Percentiles rank a stretch among this genome's conserved stretches.
Conservation (phyloP, 2,329 filamentous ascomycete genomes). For the Trichoderma afroharzianum region DNA sequence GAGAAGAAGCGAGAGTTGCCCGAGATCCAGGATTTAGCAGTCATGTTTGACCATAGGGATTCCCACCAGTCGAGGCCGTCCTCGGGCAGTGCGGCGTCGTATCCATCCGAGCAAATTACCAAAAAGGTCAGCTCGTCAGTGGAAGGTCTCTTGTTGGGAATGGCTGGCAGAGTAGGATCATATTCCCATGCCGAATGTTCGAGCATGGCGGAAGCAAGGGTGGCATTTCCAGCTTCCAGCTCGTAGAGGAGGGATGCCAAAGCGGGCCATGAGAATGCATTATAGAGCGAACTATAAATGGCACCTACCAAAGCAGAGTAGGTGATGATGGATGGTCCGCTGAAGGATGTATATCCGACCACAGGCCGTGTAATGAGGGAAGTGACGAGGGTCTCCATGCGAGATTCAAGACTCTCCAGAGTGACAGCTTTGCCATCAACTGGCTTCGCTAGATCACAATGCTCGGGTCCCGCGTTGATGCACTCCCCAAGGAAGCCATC, state of each 20-base stretch:
- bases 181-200: conserved; percentile 40
- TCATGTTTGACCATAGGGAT: conserved; percentile 46
- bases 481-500: conserved; percentile 52
- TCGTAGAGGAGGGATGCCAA: conserved; percentile 41
- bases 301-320: conserved; percentile 40
- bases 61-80: conserved; percentile 44
- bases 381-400: conserved; percentile 38
- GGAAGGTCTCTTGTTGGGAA: conserved; percentile 28
- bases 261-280: conserved; percentile 40
- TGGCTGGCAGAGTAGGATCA: conserved; percentile 35
- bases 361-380: conserved; percentile 38
- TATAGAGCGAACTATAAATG: conserved; percentile 44
- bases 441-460: conserved; percentile 43
- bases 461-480: conserved; percentile 42
- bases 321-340: conserved; percentile 43
- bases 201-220: conserved; percentile 38
- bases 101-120: conserved; percentile 46
- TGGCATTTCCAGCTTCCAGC: conserved; percentile 44
- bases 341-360: conserved; percentile 35
- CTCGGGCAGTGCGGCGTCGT: conserved; percentile 39
- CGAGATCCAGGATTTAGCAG: conserved; percentile 41
- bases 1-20: conserved; percentile 45
- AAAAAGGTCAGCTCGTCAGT: conserved; percentile 39
- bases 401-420: conserved; percentile 34
- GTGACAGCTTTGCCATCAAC: conserved; percentile 29